Evolutionary conservation across 768 basidiomycete genomes (phyloP).

Genomic region (Cystofilobasidium macerans): DNA sequence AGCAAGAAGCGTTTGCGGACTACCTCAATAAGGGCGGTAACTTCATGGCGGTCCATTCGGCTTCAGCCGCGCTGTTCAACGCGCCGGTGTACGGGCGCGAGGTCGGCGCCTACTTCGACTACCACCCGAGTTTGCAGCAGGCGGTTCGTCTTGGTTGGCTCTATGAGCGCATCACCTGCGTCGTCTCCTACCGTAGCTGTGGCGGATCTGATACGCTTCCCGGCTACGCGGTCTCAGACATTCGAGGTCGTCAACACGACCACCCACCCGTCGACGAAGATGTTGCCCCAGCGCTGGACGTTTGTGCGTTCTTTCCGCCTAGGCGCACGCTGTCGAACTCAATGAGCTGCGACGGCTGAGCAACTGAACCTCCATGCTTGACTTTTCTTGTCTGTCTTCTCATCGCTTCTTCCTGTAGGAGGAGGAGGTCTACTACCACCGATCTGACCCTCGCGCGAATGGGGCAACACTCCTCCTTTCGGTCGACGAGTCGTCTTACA

Average conservation of each 20-base stretch:
- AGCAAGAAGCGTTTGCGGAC: conserved; percentile 54
- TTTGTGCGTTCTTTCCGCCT: conserved; percentile 35
- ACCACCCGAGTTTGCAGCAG: conserved; percentile 55
- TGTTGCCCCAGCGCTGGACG: conserved; percentile 40
- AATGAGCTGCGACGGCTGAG: no score
- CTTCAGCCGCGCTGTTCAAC: conserved; percentile 52
- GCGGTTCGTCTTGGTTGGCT: no score
- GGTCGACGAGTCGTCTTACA: conserved; percentile 56
- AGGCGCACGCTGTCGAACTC: no score
- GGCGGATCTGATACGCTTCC: no score
- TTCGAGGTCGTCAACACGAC: conserved; percentile 48
- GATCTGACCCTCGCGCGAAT: conserved; percentile 55
- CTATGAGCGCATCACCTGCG: no score
- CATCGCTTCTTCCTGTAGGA: conserved; percentile 26
- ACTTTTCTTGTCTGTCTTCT: neutral
- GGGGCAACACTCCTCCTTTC: conserved; percentile 55
- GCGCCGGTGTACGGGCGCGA: conserved; percentile 51
- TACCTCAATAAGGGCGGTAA: conserved; percentile 61
- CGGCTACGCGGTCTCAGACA: conserved; percentile 32
- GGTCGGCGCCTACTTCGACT: conserved; percentile 59
- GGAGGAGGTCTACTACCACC: conserved; percentile 52
- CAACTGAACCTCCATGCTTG: no score
- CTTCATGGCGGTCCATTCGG: conserved; percentile 59
- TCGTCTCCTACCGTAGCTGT: neutral
- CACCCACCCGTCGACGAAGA: conserved; percentile 53